Base-by-base conservation (phyloP, 345 rosid species). In the Eucalyptus melliodora region DNA sequence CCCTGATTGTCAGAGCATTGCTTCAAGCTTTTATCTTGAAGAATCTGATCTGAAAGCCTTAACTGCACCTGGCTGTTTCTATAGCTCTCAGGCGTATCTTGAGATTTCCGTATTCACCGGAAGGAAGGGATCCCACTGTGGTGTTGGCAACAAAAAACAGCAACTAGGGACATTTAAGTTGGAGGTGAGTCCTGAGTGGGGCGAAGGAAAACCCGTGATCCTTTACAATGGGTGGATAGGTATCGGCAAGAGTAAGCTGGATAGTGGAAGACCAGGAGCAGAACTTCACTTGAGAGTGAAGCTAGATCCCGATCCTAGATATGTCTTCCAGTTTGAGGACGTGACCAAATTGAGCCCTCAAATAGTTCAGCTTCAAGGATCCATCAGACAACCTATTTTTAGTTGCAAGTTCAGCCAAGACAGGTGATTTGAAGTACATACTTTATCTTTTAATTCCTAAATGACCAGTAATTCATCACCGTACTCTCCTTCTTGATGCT, bases 221-320 rank as follows among this genome's bases (percentile, higher is more conserved):
- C 97, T 97, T 90, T 96, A 95, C 88, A 96, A 91, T 92, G 99
- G 99, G 19, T 97, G 99, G 99, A 96, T 94, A 30, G 94, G 97
- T 77, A 96, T 97, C 21, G 98, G 99, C 60, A 97, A 96, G 92
- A 95, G 90, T 93, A 97, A 95, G 91, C 94, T 92, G 30, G 98
- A 94, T 67, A 92, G 89, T 30, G 91, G 94, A 86, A 95, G 92
- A 91, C 95, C 95, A 47, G 97, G 91, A 42, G 96, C 94, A 34
- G 97, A 96, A 90, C 99, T 97, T 91, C 99, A 97, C 90, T 91
- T 97, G 94, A 95, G 92, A 90, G 97, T 97, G 88, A 95, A 96
- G 91, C 93, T 96, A 4, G 99, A 96, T 94, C 99, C 99, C 89
- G 99, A 97, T 92, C 99, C 99, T 50, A 92, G 99, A 90, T 97